These are phyloP conservation scores for Colletotrichum abscissum DNA, from an alignment of 2,329 filamentous ascomycete genomes.

Conservation along the genomic window DNA sequence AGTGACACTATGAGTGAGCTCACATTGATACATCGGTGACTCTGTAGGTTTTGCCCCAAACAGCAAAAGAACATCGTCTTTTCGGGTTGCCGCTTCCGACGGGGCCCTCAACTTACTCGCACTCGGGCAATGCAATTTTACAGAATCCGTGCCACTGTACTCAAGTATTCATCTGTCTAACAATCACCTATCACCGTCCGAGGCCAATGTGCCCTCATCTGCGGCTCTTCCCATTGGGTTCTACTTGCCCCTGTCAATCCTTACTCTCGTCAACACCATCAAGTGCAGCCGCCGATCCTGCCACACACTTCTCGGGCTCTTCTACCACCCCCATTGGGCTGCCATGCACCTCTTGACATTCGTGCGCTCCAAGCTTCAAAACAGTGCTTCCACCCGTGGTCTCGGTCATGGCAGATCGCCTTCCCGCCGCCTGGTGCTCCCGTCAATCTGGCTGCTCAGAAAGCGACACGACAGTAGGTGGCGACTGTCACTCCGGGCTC, in stretches of 20 bases:
- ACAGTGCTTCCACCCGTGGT: slow-evolving; percentile 5
- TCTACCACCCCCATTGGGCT: slow-evolving; percentile 20
- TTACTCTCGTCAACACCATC: slow-evolving; percentile 23
- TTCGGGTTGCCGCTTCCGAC: neutral
- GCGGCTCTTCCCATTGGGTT: slow-evolving; percentile 23
- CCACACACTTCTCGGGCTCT: slow-evolving; percentile 31
- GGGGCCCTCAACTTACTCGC: neutral
- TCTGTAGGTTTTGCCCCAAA: neutral
- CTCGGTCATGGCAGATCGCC: slow-evolving; percentile 15
- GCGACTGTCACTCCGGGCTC: slow-evolving; percentile 20
- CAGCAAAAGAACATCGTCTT: no score
- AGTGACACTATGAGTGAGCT: neutral
- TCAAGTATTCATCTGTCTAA: neutral
- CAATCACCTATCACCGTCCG: slow-evolving; percentile 3
- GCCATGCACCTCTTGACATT: slow-evolving; percentile 24
- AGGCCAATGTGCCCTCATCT: slow-evolving; percentile 8
- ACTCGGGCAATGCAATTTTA: neutral
- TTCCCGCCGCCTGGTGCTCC: slow-evolving; percentile 1
- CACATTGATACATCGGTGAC: neutral
- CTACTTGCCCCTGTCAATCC: slow-evolving; percentile 13
- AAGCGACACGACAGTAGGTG: slow-evolving; percentile 30
- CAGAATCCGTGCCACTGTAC: neutral
- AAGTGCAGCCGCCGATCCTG: slow-evolving; percentile 32
- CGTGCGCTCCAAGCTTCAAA: neutral
- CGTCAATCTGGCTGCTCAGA: slow-evolving; percentile 10